Evolutionary conservation across 2,329 filamentous ascomycete genomes (phyloP).

Genomic region (Ascochyta fabae): DNA sequence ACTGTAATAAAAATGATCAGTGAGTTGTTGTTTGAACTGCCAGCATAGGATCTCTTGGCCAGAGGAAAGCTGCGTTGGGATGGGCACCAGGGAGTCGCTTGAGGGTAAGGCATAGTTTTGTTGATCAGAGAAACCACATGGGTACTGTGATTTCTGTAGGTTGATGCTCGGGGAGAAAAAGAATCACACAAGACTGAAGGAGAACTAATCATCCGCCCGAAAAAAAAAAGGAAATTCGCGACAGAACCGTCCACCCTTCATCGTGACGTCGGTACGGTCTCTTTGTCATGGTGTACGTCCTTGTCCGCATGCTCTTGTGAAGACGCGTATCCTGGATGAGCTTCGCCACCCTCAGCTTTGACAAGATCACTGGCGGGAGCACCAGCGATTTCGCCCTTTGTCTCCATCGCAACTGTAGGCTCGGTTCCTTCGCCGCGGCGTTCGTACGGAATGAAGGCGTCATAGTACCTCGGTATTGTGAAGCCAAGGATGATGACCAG

Average conservation of each 20-base stretch:
- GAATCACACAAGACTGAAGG: not conserved
- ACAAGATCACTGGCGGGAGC: slow-evolving; percentile 17
- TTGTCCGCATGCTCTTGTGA: slow-evolving; percentile 12
- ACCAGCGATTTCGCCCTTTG: slow-evolving; percentile 35
- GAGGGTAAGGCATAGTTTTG: not conserved
- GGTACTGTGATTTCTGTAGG: not conserved
- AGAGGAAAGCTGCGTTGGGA: not conserved
- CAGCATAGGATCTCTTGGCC: too few relatives aligned
- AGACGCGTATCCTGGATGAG: slow-evolving; percentile 5
- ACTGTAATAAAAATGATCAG: too few relatives aligned
- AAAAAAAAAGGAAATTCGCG: not conserved
- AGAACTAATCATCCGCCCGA: not conserved
- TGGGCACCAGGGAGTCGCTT: not conserved
- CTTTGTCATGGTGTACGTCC: slow-evolving; percentile 2
- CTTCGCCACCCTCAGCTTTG: slow-evolving; percentile 4
- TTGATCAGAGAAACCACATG: not conserved
- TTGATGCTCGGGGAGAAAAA: not conserved
- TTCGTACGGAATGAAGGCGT: slow-evolving; percentile 58
- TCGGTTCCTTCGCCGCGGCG: slow-evolving; percentile 56
- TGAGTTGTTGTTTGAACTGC: too few relatives aligned
- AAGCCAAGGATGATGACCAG: slow-evolving; percentile 57
- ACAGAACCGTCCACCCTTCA: not conserved
- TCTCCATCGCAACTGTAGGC: slow-evolving; percentile 36
- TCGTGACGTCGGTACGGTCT: not conserved
- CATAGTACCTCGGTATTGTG: slow-evolving; percentile 61